A percentile compares a stretch with the other conserved stretches of the same genome.
phyloP scores from a whole-genome alignment of 345 rosid species.

The Nephelium lappaceum region DNA sequence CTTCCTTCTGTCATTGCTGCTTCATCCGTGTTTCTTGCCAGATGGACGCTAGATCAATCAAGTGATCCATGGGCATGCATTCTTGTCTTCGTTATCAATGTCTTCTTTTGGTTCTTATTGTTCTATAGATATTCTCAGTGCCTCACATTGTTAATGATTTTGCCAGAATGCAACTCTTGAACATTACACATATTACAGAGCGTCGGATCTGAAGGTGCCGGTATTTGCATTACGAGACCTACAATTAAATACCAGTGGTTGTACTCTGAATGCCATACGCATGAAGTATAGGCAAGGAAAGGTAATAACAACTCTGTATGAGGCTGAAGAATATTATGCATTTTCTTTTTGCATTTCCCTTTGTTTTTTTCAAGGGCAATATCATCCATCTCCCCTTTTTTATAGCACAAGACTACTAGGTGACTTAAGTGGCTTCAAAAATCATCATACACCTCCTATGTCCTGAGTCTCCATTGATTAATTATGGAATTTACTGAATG shows the following conservation, averaged over 20 bases:
- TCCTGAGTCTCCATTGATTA: too few relatives aligned
- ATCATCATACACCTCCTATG: too few relatives aligned
- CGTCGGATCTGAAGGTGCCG: slow-evolving; percentile 54
- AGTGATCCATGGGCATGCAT: slow-evolving; percentile 79
- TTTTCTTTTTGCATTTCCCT: neutral
- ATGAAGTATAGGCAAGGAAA: slow-evolving; percentile 66
- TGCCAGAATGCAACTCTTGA: slow-evolving; percentile 85
- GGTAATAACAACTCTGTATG: slow-evolving; percentile 40
- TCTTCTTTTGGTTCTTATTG: slow-evolving; percentile 6
- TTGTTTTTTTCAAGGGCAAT: neutral
- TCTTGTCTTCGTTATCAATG: slow-evolving; percentile 20
- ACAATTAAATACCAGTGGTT: slow-evolving; percentile 62
- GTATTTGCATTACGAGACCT: slow-evolving; percentile 64
- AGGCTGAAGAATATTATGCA: neutral
- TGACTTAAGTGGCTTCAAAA: too few relatives aligned
- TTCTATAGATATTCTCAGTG: slow-evolving; percentile 11
- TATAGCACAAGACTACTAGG: too few relatives aligned
- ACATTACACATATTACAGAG: slow-evolving; percentile 68
- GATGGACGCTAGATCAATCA: slow-evolving; percentile 86
- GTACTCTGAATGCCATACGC: slow-evolving; percentile 71
- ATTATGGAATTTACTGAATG: neutral
- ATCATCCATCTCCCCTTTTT: too few relatives aligned
- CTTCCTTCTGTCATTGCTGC: slow-evolving; percentile 89
- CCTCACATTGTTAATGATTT: slow-evolving; percentile 7
- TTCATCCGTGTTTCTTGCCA: slow-evolving; percentile 87